These are phyloP conservation scores for Phytopythium kandeliae DNA, from an alignment of 352 stramenopile species.

Conservation along the genomic window DNA sequence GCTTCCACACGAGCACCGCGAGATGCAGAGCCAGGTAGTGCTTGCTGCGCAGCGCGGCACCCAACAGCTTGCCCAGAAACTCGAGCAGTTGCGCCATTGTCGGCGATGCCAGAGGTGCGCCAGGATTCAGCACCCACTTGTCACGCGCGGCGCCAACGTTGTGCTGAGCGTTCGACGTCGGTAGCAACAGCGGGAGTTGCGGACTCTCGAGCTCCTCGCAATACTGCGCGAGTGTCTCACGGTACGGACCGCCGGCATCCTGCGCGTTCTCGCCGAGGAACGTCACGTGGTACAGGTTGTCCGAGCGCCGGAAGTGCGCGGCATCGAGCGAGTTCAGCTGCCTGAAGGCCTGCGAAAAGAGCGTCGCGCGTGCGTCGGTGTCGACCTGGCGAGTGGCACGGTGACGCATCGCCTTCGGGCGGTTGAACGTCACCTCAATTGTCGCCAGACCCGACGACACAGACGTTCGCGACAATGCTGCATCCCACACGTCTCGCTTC, in stretches of 20 bases:
- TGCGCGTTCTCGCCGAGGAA: slow-evolving; percentile 86
- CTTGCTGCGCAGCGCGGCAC: slow-evolving; percentile 79
- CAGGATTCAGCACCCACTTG: slow-evolving; percentile 88
- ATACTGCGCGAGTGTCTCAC: slow-evolving; percentile 83
- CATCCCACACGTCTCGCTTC: slow-evolving; percentile 71
- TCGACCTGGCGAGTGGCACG: slow-evolving; percentile 52
- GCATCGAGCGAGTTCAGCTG: slow-evolving; percentile 65
- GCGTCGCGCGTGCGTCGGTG: slow-evolving; percentile 46
- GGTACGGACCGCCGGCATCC: slow-evolving; percentile 82
- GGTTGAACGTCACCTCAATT: slow-evolving; percentile 76
- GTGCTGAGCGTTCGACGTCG: slow-evolving; percentile 84
- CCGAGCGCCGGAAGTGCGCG: slow-evolving; percentile 52
- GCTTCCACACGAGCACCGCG: slow-evolving; percentile 87
- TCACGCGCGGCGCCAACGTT: slow-evolving; percentile 86
- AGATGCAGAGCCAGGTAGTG: slow-evolving; percentile 87
- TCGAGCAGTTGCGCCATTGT: slow-evolving; percentile 80
- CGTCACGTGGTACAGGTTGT: slow-evolving; percentile 78
- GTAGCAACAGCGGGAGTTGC: slow-evolving; percentile 86
- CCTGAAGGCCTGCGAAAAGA: slow-evolving; percentile 85
- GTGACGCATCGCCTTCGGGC: slow-evolving; percentile 79
- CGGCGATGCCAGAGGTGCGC: slow-evolving; percentile 21
- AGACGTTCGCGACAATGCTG: slow-evolving; percentile 50
- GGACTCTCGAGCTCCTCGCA: slow-evolving; percentile 72
- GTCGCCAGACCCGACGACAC: slow-evolving; percentile 20
- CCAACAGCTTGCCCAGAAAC: slow-evolving; percentile 92